Conservation (phyloP, 805 yeast species). For the Starmerella riodocensis region DNA sequence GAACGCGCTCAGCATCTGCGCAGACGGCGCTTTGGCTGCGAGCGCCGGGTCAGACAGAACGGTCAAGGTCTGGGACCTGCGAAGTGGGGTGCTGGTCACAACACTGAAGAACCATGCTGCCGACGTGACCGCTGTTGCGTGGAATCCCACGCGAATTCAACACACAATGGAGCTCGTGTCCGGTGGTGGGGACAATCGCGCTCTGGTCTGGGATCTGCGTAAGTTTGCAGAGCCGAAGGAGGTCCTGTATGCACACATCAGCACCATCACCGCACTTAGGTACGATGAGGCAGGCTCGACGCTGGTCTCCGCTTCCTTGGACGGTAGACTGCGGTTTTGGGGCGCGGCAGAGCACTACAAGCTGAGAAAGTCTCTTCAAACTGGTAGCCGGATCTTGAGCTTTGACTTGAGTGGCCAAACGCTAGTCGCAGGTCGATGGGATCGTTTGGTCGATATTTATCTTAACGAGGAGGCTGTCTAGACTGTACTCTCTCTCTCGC, state of each 20-base stretch:
- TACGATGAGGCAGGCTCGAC: conserved; percentile 28
- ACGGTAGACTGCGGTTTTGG: conserved; percentile 50
- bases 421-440: conserved; percentile 70
- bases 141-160: conserved; percentile 41
- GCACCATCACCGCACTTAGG: conserved; percentile 36
- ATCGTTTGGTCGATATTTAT: conserved; percentile 53
- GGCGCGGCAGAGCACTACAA: conserved; percentile 57
- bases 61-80: conserved; percentile 70
- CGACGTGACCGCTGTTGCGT: conserved; percentile 57
- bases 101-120: conserved; percentile 53
- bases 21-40: conserved; percentile 63
- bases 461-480: too few relatives aligned
- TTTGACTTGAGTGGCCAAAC: conserved; percentile 32
- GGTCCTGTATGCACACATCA: conserved; percentile 58
- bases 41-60: conserved; percentile 70
- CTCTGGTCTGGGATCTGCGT: conserved; percentile 81
- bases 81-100: conserved; percentile 57
- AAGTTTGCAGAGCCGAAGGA: conserved; percentile 29
- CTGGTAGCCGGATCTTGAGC: conserved; percentile 59
- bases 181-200: conserved; percentile 70
- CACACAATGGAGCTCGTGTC: conserved; percentile 43
- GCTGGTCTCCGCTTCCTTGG: conserved; percentile 39
- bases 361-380: conserved; percentile 37
- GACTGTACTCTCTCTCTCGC: too few relatives aligned
- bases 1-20: conserved; percentile 38